These are phyloP conservation scores for Quillaja saponaria DNA, from an alignment of 306 rosid species.

Conservation along the genomic window DNA sequence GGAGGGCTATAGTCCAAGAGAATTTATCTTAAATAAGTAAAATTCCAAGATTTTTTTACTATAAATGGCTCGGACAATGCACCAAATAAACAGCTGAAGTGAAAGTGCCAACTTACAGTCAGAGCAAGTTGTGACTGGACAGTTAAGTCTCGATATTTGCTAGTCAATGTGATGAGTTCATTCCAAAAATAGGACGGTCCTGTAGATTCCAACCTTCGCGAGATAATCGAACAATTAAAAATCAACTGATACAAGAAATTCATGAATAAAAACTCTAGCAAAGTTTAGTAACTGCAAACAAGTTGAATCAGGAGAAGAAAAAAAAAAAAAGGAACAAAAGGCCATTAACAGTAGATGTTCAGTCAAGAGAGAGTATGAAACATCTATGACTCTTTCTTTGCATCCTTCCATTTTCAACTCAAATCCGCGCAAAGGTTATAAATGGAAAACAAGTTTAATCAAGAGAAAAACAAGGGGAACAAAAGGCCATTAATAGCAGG, in stretches of 20 bases:
- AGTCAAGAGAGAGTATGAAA: not conserved
- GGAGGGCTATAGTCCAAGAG: too few relatives aligned
- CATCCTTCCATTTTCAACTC: not conserved
- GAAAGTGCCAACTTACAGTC: conserved; percentile 58
- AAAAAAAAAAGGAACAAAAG: not conserved
- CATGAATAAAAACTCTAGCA: not conserved
- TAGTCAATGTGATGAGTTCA: conserved; percentile 78
- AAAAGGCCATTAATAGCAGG: not conserved
- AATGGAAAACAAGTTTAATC: not conserved
- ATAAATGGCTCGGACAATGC: not conserved
- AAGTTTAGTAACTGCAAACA: not conserved
- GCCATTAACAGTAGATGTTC: not conserved
- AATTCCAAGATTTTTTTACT: not conserved
- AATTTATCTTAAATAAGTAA: too few relatives aligned
- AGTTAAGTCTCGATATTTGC: conserved; percentile 90
- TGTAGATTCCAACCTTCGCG: conserved; percentile 75
- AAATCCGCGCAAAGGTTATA: conserved; percentile 8
- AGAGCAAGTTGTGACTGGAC: conserved; percentile 86
- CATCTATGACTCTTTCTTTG: conserved; percentile 7
- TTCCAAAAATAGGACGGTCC: conserved; percentile 83
- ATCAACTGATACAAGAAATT: conserved; percentile 7
- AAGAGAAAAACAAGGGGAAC: not conserved
- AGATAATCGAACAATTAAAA: conserved; percentile 29
- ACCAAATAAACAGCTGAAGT: not conserved
- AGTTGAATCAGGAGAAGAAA: not conserved